Conservation (phyloP, 2,329 filamentous ascomycete genomes). For the Xylariaceae sp. region DNA sequence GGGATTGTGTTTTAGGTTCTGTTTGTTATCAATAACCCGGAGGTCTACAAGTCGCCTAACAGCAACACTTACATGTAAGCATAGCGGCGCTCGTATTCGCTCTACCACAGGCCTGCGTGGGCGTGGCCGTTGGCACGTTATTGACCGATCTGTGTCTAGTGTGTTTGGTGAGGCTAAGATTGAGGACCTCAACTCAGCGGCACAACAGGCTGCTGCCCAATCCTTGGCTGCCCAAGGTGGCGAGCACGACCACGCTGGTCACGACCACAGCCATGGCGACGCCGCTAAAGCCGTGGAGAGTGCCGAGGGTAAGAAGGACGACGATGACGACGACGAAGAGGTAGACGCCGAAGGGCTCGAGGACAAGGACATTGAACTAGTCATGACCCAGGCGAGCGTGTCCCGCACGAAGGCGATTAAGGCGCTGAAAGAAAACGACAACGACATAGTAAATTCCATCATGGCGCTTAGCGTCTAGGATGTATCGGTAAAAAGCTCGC, state of each 20-base stretch:
- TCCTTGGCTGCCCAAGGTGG: slow-evolving; percentile 78
- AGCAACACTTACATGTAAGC: slow-evolving; percentile 99
- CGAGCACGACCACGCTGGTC: slow-evolving; percentile 50
- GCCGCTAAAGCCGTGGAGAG: slow-evolving; percentile 55
- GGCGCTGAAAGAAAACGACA: slow-evolving; percentile 97
- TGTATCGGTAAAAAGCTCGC: slow-evolving; percentile 2
- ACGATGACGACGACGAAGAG: slow-evolving; percentile 88
- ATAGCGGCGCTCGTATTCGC: background rate
- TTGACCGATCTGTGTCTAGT: slow-evolving; percentile 43
- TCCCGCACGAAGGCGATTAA: slow-evolving; percentile 98
- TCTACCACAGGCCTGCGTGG: no score
- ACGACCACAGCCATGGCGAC: slow-evolving; percentile 70
- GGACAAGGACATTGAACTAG: slow-evolving; percentile 98
- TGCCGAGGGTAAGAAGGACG: slow-evolving; percentile 67
- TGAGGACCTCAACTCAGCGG: slow-evolving; percentile 97
- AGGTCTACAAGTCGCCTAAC: slow-evolving; percentile 98
- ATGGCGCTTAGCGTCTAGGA: slow-evolving; percentile 87
- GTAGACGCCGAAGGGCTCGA: slow-evolving; percentile 92
- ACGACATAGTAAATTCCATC: slow-evolving; percentile 99
- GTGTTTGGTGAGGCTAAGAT: slow-evolving; percentile 99
- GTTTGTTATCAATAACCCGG: slow-evolving; percentile 99
- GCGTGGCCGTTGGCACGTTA: no score
- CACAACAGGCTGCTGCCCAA: slow-evolving; percentile 91
- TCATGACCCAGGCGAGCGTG: slow-evolving; percentile 96
- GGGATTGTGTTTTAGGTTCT: slow-evolving; percentile 62